A percentile compares a stretch with the other conserved stretches of the same genome.
Conservation (phyloP, 2,329 filamentous ascomycete genomes). For the Colletotrichum incanum region DNA sequence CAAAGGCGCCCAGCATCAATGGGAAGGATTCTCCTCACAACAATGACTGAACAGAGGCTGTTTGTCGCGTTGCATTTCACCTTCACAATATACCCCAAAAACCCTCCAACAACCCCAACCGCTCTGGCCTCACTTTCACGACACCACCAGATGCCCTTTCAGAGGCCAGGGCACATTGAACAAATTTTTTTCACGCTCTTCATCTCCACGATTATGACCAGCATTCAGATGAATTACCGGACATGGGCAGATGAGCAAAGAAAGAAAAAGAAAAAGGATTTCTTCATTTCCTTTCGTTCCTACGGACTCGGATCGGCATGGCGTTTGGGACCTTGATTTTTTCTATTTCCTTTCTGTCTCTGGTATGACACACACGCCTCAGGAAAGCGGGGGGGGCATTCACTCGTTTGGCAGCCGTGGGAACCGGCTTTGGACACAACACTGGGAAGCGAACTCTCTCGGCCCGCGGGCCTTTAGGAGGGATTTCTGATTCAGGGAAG, state of each 20-base stretch:
- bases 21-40: constrained; percentile 11
- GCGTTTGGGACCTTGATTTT: constrained; percentile 24
- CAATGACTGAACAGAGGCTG: constrained; percentile 1
- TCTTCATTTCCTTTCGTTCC: constrained; percentile 26
- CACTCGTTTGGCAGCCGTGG: constrained; percentile 37
- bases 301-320: constrained; percentile 21
- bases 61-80: constrained; percentile 28
- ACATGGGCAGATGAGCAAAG: constrained; percentile 38
- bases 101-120: not conserved
- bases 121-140: constrained; percentile 19
- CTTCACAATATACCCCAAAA: constrained; percentile 21
- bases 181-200: constrained; percentile 16
- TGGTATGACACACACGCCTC: constrained; percentile 24
- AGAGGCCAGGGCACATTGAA: constrained; percentile 25
- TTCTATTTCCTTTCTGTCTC: constrained; percentile 5
- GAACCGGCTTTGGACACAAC: constrained; percentile 36
- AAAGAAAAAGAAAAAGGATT: constrained; percentile 24
- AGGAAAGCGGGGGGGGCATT: constrained; percentile 19
- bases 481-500: constrained; percentile 25
- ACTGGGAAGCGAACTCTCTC: constrained; percentile 22
- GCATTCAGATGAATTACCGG: constrained; percentile 36
- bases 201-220: constrained; percentile 37
- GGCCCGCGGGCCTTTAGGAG: constrained; percentile 22
- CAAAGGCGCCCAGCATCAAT: constrained; percentile 11
- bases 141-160: constrained; percentile 31